A percentile compares a stretch with the other conserved stretches of the same genome.
Evolutionary conservation across 1,284 basidiomycete species (phyloP).

Genomic region (Rhizopogon hawkerae): DNA sequence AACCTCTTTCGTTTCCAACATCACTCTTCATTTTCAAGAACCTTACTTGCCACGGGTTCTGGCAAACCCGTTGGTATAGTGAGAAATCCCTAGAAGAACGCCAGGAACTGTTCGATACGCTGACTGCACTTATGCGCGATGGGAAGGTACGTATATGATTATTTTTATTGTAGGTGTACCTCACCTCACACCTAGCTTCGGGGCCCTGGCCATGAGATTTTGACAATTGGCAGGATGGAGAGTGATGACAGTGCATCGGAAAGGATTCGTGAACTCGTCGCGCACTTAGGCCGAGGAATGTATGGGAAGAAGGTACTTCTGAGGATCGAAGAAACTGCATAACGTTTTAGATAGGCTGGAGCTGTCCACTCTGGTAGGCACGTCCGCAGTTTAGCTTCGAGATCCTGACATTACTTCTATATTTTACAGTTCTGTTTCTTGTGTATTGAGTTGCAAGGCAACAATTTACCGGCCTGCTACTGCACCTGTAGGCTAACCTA

Average conservation of each 20-base stretch:
- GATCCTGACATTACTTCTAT: too few relatives aligned
- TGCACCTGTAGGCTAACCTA: too few relatives aligned
- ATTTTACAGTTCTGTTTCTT: too few relatives aligned
- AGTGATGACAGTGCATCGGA: conserved; percentile 46
- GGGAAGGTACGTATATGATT: conserved; percentile 41
- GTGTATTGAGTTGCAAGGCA: too few relatives aligned
- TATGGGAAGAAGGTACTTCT: conserved; percentile 68
- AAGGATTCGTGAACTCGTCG: conserved; percentile 42
- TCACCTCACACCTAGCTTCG: conserved; percentile 38
- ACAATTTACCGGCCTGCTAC: too few relatives aligned
- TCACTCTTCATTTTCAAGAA: conserved; percentile 79
- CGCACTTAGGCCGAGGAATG: conserved; percentile 41
- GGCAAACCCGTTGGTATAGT: conserved; percentile 69
- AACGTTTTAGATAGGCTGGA: neutral
- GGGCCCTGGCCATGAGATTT: conserved; percentile 59
- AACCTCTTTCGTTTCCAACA: conserved; percentile 69
- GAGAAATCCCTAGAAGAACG: conserved; percentile 35
- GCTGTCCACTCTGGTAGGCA: neutral
- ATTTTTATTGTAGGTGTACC: neutral
- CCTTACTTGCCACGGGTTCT: conserved; percentile 63
- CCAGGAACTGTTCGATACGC: conserved; percentile 37
- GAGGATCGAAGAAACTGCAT: conserved; percentile 35
- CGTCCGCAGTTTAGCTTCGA: too few relatives aligned
- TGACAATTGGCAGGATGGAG: conserved; percentile 40
- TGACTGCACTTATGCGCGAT: conserved; percentile 44